These are phyloP conservation scores for Populus simonii DNA, from an alignment of 345 rosid species.

Conservation along the genomic window DNA sequence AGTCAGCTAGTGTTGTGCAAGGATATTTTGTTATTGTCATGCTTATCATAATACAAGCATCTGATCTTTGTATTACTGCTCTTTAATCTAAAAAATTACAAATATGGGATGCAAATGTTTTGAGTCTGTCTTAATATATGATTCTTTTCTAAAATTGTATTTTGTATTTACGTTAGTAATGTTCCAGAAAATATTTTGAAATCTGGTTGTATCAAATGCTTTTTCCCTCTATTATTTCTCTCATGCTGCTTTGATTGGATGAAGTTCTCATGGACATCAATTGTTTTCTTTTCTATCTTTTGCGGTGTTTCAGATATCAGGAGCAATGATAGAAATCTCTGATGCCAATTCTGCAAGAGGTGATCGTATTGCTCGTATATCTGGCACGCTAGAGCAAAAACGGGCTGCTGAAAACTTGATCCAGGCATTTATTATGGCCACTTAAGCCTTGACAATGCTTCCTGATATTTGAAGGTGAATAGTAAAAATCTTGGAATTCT, in stretches of 20 bases:
- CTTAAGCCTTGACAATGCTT: slow-evolving; percentile 38
- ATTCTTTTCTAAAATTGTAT: background rate
- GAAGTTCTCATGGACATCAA: too few species aligned
- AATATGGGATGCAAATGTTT: background rate
- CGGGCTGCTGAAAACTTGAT: slow-evolving; percentile 90
- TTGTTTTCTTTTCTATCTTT: slow-evolving; percentile 10
- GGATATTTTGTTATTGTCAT: background rate
- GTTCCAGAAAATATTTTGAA: background rate
- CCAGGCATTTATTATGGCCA: slow-evolving; percentile 95
- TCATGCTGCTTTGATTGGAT: background rate
- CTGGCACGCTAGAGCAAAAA: slow-evolving; percentile 91
- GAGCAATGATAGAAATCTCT: slow-evolving; percentile 88
- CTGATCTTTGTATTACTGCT: background rate
- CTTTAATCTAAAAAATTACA: background rate
- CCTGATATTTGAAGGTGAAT: slow-evolving; percentile 36
- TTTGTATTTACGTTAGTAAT: too few species aligned
- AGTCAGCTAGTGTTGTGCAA: background rate
- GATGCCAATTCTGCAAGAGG: slow-evolving; percentile 75
- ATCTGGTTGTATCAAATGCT: background rate
- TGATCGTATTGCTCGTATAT: slow-evolving; percentile 74
- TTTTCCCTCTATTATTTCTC: background rate
- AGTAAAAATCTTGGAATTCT: slow-evolving; percentile 32
- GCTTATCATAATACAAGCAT: background rate
- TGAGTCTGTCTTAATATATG: background rate
- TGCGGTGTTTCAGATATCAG: slow-evolving; percentile 74